A percentile compares a stretch with the other conserved stretches of the same genome.
Conservation (phyloP, 1,284 basidiomycete genomes). For the Sporisorium exsertum region DNA sequence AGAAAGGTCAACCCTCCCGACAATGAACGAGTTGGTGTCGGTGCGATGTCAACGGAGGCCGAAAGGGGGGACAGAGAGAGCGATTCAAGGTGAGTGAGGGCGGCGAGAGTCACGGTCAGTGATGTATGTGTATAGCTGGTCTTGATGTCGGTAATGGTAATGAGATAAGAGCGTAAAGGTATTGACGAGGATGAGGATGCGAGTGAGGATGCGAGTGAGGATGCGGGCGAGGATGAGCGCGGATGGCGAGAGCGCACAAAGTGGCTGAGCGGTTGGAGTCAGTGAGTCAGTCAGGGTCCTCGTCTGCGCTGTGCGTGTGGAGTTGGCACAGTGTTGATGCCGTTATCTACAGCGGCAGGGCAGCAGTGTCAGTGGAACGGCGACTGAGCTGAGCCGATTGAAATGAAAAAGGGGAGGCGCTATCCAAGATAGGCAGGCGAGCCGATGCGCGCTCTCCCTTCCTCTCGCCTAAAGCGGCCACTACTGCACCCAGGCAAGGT, state of each 20-base stretch:
- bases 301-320: slow-evolving; percentile 1
- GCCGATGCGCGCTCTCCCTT: slow-evolving; percentile 1
- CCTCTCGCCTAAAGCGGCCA: background rate
- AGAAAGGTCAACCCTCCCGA: background rate
- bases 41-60: background rate
- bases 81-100: background rate
- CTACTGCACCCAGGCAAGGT: background rate
- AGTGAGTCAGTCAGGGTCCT: slow-evolving; percentile 19
- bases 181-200: background rate
- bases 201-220: background rate
- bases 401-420: background rate
- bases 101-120: background rate
- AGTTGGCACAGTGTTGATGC: slow-evolving; percentile 11
- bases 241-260: background rate
- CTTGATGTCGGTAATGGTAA: background rate
- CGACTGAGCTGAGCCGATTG: slow-evolving; percentile 11
- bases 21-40: background rate
- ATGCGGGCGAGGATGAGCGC: background rate
- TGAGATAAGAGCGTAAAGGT: background rate
- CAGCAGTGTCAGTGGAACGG: slow-evolving; percentile 1
- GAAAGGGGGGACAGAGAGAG: background rate
- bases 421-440: slow-evolving; percentile 23
- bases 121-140: background rate
- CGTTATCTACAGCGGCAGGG: slow-evolving; percentile 16
- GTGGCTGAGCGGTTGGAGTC: background rate